Base-by-base conservation (phyloP, 2,329 filamentous ascomycete species). In the Botrytis porri region DNA sequence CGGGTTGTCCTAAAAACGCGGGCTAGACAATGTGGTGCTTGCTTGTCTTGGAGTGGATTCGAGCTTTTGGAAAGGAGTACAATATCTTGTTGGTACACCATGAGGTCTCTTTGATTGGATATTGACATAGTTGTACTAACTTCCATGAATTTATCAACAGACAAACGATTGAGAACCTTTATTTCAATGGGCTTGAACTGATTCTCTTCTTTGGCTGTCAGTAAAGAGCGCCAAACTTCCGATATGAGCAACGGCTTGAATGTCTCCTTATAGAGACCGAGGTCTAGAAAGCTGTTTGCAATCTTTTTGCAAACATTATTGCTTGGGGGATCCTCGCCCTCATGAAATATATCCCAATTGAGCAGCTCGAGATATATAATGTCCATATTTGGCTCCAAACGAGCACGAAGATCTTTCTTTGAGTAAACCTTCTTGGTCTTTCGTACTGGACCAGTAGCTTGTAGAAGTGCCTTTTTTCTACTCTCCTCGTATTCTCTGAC, bases 221-320 rank as follows among this genome's bases (percentile, higher is more conserved):
- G 91, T 81, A 99, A 96, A 7, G 93, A 93, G 80, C 97, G 93
- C 96, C 96, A 99, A 43, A 95, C 95, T 84, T 99, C 96, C 39
- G 97, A 91, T 43, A 96, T 90, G 48, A 99, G 86, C 35, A 99
- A 86, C 9, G 95, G 95, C 77, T 97, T 91, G 82, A 99, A 99
- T 0, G 94, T 97, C 74, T 89, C 87, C 81, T 97, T 93, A 81
- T 99, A 99, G 67, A 93, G 90, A 61, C 84, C 84, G 0, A 94
- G 92, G 77, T 94, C 90, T 41, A 85, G 82, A 82, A 97, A 99
- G 0, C 89, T 89, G 75, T 93, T 91, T 8, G 92, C 90, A 18
- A 99, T 95, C 71, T 89, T 86, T 64, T 87, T 89, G 79, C 95
- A 97, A 62, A 89, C 86, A 65, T 90, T 90, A 25, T 89, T 89